These are phyloP conservation scores for Saposhnikovia divaricata DNA, from an alignment of 129 eudicot genomes.

Conservation along the genomic window DNA sequence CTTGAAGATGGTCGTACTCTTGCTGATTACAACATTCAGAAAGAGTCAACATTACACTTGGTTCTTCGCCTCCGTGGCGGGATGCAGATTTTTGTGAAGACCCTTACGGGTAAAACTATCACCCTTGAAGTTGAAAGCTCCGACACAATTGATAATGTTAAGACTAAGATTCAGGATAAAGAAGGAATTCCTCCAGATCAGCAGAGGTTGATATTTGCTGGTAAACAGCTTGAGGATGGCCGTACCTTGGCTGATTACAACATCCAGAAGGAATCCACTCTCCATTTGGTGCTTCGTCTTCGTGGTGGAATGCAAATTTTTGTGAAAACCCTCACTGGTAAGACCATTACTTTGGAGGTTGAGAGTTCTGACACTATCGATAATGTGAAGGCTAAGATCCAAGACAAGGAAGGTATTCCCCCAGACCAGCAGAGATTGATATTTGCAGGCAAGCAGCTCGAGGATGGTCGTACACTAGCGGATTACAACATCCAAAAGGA, in stretches of 20 bases:
- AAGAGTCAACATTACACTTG: no score
- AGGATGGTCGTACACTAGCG: slow-evolving; percentile 35
- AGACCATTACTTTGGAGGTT: slow-evolving; percentile 38
- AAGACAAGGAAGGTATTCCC: slow-evolving; percentile 64
- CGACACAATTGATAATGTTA: no score
- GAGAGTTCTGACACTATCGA: slow-evolving; percentile 44
- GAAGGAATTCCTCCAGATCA: no score
- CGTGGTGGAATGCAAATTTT: slow-evolving; percentile 40
- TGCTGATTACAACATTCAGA: neutral
- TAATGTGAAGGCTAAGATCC: slow-evolving; percentile 55
- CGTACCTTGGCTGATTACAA: neutral
- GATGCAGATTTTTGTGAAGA: no score
- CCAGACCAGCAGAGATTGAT: slow-evolving; percentile 43
- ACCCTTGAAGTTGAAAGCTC: no score
- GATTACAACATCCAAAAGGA: slow-evolving; percentile 42
- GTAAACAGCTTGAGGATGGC: no score
- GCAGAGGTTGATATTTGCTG: no score
- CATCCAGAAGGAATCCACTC: neutral
- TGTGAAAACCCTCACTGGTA: slow-evolving; percentile 36
- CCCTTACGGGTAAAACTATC: no score
- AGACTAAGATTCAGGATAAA: no score
- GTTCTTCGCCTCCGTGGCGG: no score
- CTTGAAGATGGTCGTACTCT: no score
- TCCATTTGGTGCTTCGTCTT: slow-evolving; percentile 8
- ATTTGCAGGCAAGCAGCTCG: slow-evolving; percentile 40